Base-by-base conservation (phyloP, 371 early-diverging fungal genomes). In the Mucor racemosus region DNA sequence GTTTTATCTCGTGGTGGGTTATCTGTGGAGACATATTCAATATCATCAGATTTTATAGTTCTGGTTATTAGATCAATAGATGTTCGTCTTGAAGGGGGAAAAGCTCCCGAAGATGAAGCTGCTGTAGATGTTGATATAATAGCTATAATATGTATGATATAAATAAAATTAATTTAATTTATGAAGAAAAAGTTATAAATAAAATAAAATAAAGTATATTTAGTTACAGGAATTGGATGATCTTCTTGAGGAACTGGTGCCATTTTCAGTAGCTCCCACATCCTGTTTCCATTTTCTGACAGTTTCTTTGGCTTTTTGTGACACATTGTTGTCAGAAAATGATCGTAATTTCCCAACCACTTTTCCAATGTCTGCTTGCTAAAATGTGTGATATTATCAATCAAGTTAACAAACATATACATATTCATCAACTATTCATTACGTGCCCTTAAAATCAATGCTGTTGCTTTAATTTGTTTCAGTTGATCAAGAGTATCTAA, bases 231-330 rank as follows among this genome's bases (percentile, higher is more conserved):
- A 26, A 19, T 14, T 14, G 13, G 56, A 19, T 33, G 64, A 15
- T 46, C 33, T 42, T 34, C 17, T 46, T 60, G 61, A 9, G n/a
- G 61, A 53, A n/a, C 54, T 31, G 9, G 26, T 42, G 26, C 26
- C 26, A 26, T 26, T 11, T 19, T 1, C 26, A 33, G 11, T 26
- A 14, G 26, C 33, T 4, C 75, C 73, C 0, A 94, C 88, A 60
- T 92, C 90, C 48, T 82, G 74, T 72, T 94, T 94, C 96, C 96
- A 96, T 57, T 90, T 91, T 64, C 79, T 79, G 3, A 95, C 90
- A 31, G 91, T 76, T 38, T 76, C 83, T 67, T 90, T 92, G 5
- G 93, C 89, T 60, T 81, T 66, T 34, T 69, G 74, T 0, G 88
- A 85, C 19, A 94, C 79, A 1, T 80, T 79, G 3, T 76, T 70